Evolutionary conservation across 805 yeast species (phyloP).

Genomic region (Pichia heedii): DNA sequence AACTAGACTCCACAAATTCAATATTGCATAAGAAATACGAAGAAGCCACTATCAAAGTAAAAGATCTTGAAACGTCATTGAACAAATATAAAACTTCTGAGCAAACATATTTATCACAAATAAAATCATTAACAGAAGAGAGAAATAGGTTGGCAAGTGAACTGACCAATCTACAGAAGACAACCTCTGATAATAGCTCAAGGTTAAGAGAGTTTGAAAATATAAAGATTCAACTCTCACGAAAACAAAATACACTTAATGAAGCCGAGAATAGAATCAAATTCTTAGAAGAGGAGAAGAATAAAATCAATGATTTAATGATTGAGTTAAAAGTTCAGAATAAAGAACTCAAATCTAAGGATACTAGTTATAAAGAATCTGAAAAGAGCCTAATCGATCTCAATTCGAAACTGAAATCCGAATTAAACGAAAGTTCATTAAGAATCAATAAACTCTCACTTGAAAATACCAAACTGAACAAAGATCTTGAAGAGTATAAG

Average conservation of each 20-base stretch:
- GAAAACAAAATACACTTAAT: constrained; percentile 34
- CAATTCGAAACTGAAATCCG: constrained; percentile 31
- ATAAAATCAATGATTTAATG: constrained; percentile 30
- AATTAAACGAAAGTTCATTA: constrained; percentile 26
- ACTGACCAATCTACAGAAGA: constrained; percentile 22
- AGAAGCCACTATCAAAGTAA: constrained; percentile 4
- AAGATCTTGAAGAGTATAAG: constrained; percentile 32
- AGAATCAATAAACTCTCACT: constrained; percentile 34
- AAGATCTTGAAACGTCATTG: constrained; percentile 9
- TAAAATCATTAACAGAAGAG: constrained; percentile 29
- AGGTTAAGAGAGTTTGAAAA: constrained; percentile 39
- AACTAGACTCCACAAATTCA: constrained; percentile 14
- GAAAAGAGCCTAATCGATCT: constrained; percentile 34
- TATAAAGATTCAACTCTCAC: constrained; percentile 28
- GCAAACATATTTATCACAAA: constrained; percentile 23
- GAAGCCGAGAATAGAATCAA: constrained; percentile 31
- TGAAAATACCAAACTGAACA: constrained; percentile 33
- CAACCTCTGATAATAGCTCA: constrained; percentile 34
- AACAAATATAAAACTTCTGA: constrained; percentile 22
- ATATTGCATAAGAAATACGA: constrained; percentile 13
- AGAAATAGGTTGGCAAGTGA: constrained; percentile 27
- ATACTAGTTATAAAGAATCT: constrained; percentile 29
- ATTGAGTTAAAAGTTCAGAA: constrained; percentile 33
- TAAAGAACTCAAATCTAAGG: constrained; percentile 31
- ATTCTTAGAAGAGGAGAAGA: constrained; percentile 31